Percentiles rank a stretch among this genome's conserved stretches.
Conservation (phyloP, 169 alveolate species). For the Cryptosporidium meleagridis region DNA sequence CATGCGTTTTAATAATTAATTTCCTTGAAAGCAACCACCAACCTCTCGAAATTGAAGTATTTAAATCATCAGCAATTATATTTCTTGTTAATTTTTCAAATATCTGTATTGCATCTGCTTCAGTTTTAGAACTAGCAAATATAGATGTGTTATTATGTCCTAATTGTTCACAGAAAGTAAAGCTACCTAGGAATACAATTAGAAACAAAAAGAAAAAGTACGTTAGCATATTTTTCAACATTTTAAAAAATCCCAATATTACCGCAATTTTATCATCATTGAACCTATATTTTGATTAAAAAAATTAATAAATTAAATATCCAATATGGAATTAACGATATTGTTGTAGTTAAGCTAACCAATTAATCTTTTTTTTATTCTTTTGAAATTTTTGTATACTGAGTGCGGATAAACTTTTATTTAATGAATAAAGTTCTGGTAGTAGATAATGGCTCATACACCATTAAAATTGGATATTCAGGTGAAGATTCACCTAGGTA, state of each 20-base stretch:
- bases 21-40: slow-evolving; percentile 65
- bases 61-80: slow-evolving; percentile 36
- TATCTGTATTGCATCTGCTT: slow-evolving; percentile 26
- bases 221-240: not conserved
- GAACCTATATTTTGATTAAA: not conserved
- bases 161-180: not conserved
- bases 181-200: not conserved
- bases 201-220: not conserved
- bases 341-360: not conserved
- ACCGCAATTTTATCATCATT: not conserved
- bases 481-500: slow-evolving; percentile 65
- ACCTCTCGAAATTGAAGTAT: slow-evolving; percentile 65
- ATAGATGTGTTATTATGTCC: slow-evolving; percentile 13
- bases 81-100: slow-evolving; percentile 9
- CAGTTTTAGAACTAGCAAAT: slow-evolving; percentile 1
- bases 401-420: not conserved
- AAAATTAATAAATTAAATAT: not conserved
- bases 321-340: not conserved
- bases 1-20: slow-evolving; percentile 50
- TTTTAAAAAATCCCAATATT: not conserved
- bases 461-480: slow-evolving; percentile 43
- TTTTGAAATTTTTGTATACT: not conserved
- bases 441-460: slow-evolving; percentile 54
- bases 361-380: not conserved
- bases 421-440: slow-evolving; percentile 39